Conservation (phyloP, 768 basidiomycete genomes). For the Boletus subparvulus region DNA sequence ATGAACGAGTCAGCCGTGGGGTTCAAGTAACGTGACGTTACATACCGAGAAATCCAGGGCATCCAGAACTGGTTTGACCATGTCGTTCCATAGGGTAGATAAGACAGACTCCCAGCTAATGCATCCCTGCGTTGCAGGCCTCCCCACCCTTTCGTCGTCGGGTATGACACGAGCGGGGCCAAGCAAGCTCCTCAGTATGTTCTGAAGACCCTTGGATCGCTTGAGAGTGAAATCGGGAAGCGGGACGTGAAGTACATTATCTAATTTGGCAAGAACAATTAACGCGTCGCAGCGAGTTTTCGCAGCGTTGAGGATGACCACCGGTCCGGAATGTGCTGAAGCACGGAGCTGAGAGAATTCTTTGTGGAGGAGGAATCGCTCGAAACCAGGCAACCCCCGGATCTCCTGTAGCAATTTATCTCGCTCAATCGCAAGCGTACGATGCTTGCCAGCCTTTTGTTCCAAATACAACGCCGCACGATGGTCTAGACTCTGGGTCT, state of each 20-base stretch:
- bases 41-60: not conserved
- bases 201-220: not conserved
- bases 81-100: constrained; percentile 4
- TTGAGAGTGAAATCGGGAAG: not conserved
- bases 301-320: not conserved
- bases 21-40: not conserved
- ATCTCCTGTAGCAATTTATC: not conserved
- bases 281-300: constrained; percentile 33
- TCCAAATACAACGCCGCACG: not conserved
- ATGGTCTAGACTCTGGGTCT: not conserved
- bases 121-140: not conserved
- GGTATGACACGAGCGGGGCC: not conserved
- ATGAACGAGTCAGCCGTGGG: not conserved
- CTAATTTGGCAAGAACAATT: not conserved
- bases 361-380: constrained; percentile 4
- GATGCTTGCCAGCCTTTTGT: not conserved
- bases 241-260: not conserved
- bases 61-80: constrained; percentile 7
- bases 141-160: not conserved
- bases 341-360: not conserved
- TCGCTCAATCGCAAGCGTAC: not conserved
- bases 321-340: not conserved
- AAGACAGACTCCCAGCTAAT: not conserved
- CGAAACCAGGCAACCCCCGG: constrained; percentile 2
- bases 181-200: not conserved